Base-by-base conservation (phyloP, 2,329 filamentous ascomycete species). In the Ceratocystis alfenasii region DNA sequence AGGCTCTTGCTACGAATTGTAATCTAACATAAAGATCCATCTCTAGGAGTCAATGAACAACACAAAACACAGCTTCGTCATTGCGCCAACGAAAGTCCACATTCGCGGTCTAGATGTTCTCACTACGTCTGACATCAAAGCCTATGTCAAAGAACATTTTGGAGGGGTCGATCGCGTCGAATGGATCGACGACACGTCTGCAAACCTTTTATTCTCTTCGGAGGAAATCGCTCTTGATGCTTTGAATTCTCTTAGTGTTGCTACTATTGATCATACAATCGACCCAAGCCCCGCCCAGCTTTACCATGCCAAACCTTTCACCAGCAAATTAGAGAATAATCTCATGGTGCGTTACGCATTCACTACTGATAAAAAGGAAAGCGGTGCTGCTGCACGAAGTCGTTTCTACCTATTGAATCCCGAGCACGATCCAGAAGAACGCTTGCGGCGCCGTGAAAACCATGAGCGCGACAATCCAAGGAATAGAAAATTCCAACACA, bases 151-250 rank as follows among this genome's bases (percentile, higher is more conserved):
- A 61, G 81, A 89, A 69, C 83, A 94, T 74, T 90, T 83, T 71
- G 77, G 80, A 45, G 74, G 75, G 15, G 78, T 86, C 66, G 78
- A 82, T 66, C 81, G 83, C 68, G 80, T 96, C 69, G 91, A 97
- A 76, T 99, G 94, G 94, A 90, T 99, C 70, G 90, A 97, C 74
- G 94, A 99, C 75, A 86, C 84, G 5, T 93, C 90, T 0, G 90
- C 90, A 69, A 97, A 97, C 73, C 79, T 96, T 64, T 76, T 95
- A 64, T 97, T 94, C 76, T 78, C 76, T 48, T 80, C 80, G 5
- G 78, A 83, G 15, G 72, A 75, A 28, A 73, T 74, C 5, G 83
- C 83, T 1, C 76, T 78, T 20, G 79, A 83, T 60, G 85, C 84
- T 20, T 75, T 87, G 22, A 71, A 76, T 30, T 78, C 82, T 5